phyloP scores from a whole-genome alignment of 306 rosid species.

The Ormosia semicastrata region DNA sequence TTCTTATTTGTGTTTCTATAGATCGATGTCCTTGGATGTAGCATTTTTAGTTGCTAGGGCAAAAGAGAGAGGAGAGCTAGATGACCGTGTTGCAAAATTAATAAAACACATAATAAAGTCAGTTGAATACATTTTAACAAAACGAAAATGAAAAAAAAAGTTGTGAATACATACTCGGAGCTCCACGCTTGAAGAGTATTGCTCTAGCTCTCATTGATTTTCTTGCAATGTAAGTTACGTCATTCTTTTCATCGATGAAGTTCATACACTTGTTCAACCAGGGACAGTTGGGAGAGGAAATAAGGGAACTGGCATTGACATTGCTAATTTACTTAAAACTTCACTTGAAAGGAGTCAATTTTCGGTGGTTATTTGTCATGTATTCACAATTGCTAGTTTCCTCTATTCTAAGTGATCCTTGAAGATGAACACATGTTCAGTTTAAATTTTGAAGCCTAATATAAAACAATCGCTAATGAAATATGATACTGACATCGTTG shows the following conservation, averaged over 20 bases:
- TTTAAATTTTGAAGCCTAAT: not conserved
- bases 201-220: slow-evolving; percentile 29
- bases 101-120: slow-evolving; percentile 57
- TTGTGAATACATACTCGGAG: slow-evolving; percentile 35
- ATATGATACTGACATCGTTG: not conserved
- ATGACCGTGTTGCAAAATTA: slow-evolving; percentile 68
- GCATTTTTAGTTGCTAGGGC: slow-evolving; percentile 87
- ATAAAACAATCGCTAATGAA: not conserved
- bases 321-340: slow-evolving; percentile 79
- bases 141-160: not conserved
- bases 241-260: slow-evolving; percentile 93
- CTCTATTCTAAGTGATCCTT: slow-evolving; percentile 6
- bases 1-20: slow-evolving; percentile 33
- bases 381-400: not conserved
- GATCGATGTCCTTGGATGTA: slow-evolving; percentile 89
- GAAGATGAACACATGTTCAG: not conserved
- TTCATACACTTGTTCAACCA: slow-evolving; percentile 71
- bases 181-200: not conserved
- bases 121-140: slow-evolving; percentile 47
- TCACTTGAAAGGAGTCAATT: slow-evolving; percentile 85
- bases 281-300: slow-evolving; percentile 67
- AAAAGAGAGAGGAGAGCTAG: slow-evolving; percentile 95
- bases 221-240: slow-evolving; percentile 64
- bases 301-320: slow-evolving; percentile 86
- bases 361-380: slow-evolving; percentile 59